A percentile compares a stretch with the other conserved stretches of the same genome.
Conservation (phyloP, 208 protist species). For the Trypanosoma mega region DNA sequence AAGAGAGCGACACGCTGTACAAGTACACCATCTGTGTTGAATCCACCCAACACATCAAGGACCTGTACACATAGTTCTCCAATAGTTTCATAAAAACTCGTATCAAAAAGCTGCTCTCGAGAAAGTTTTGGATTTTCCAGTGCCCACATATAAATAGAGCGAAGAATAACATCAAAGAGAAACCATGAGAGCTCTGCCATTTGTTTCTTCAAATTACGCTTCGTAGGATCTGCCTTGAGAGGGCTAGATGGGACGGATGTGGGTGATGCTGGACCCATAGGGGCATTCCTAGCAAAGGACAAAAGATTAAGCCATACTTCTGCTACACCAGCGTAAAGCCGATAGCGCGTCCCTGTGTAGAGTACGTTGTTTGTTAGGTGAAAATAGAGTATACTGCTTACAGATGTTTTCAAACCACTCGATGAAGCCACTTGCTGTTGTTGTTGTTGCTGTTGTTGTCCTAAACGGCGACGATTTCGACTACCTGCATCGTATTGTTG, state of each 20-base stretch:
- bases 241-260: neutral
- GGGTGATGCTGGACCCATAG: neutral
- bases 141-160: slow-evolving; percentile 79
- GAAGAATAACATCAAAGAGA: slow-evolving; percentile 82
- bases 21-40: slow-evolving; percentile 27
- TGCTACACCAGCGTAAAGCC: slow-evolving; percentile 76
- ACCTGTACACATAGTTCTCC: slow-evolving; percentile 67
- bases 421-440: neutral
- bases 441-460: neutral
- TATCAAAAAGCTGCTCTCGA: slow-evolving; percentile 61
- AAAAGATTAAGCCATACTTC: slow-evolving; percentile 73
- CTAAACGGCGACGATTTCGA: slow-evolving; percentile 34
- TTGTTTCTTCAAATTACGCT: slow-evolving; percentile 54
- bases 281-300: neutral
- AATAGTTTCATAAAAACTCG: slow-evolving; percentile 54
- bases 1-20: slow-evolving; percentile 76
- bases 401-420: slow-evolving; percentile 43
- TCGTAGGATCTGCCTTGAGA: neutral
- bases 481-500: slow-evolving; percentile 71
- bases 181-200: slow-evolving; percentile 85
- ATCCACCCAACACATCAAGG: slow-evolving; percentile 48
- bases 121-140: slow-evolving; percentile 47
- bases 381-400: slow-evolving; percentile 69
- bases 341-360: slow-evolving; percentile 48
- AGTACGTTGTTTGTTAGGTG: slow-evolving; percentile 81